Evolutionary conservation across 495 filamentous ascomycete species (phyloP), one percentile per base, ranked within the genome.

Genomic region (Rostrohypoxylon terebratum): DNA sequence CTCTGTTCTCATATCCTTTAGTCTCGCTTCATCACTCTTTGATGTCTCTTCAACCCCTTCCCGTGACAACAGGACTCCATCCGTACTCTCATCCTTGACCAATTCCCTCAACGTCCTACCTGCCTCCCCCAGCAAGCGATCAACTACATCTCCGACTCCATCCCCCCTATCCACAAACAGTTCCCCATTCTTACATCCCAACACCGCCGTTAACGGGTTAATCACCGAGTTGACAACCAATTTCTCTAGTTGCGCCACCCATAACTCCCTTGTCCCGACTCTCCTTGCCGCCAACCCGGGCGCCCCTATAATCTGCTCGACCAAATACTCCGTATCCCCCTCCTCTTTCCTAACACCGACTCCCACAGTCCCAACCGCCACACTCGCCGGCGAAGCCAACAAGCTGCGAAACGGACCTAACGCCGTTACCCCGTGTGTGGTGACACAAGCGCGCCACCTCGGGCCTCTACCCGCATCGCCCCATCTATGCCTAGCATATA

Each of bases 221-320:
- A 98, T 89, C 55, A 95, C 81, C 42, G 88, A 83, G 76, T 96
- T 96, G 67, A 94, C 84, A 11, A 90, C 92, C 1, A 98, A 83
- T 75, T 97, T 85, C 33, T 74, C 68, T 2, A 85, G 74, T 70
- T 83, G 83, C 34, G 89, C 73, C 3, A 82, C 77, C 70, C 89
- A 84, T 20, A 92, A 80, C 40, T 89, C 86, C 4, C 78, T 64
- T 10, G 84, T 77, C 0, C 82, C 66, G 34, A 89, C 78, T 21
- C 71, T 63, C 10, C 78, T 80, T 1, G 83, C 87, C 31, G 77
- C 75, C 1, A 91, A 81, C 18, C 72, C 71, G 7, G 80, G 77
- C 0, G 80, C 80, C 3, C 40, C 38, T 7, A 66, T 28, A 31
- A 81, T 75, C 36, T 66, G 58, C 5, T 65, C 69, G 42, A 71